A percentile compares a stretch with the other conserved stretches of the same genome.
Conservation (phyloP, 805 yeast genomes). For the Candida namnaoensis region DNA sequence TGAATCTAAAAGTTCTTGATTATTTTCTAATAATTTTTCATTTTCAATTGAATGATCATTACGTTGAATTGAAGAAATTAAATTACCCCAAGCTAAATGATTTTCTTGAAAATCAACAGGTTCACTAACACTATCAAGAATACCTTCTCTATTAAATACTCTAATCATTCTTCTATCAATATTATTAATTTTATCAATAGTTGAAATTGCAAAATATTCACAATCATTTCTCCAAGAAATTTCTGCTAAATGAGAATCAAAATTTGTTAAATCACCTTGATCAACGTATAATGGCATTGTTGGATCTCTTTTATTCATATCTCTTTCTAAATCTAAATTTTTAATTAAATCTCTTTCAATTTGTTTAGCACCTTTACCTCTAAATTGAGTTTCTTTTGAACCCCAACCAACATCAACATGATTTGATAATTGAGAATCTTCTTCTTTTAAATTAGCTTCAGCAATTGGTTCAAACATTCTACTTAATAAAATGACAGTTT, state of each 20-base stretch:
- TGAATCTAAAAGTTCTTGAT: slow-evolving; percentile 4
- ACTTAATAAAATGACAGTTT: slow-evolving; percentile 57
- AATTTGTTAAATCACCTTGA: slow-evolving; percentile 48
- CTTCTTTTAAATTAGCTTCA: slow-evolving; percentile 48
- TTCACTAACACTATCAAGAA: slow-evolving; percentile 74
- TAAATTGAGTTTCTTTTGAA: slow-evolving; percentile 89
- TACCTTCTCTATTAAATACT: slow-evolving; percentile 75
- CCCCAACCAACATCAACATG: slow-evolving; percentile 99
- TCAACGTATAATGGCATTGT: slow-evolving; percentile 73
- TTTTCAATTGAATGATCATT: slow-evolving; percentile 32
- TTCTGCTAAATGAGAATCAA: slow-evolving; percentile 38
- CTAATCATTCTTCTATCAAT: slow-evolving; percentile 66
- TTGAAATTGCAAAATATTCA: slow-evolving; percentile 64
- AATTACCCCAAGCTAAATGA: slow-evolving; percentile 77
- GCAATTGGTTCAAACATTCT: slow-evolving; percentile 72
- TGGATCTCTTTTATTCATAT: slow-evolving; percentile 73
- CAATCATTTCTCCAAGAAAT: slow-evolving; percentile 97
- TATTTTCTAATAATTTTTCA: slow-evolving; percentile 31
- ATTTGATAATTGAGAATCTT: slow-evolving; percentile 60
- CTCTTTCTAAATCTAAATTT: slow-evolving; percentile 56
- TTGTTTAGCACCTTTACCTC: slow-evolving; percentile 86
- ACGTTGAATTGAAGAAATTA: slow-evolving; percentile 78
- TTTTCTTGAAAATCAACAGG: slow-evolving; percentile 80
- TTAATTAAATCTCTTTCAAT: slow-evolving; percentile 51
- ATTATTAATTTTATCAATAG: slow-evolving; percentile 35